Evolutionary conservation across 2,329 filamentous ascomycete species (phyloP).

Genomic region (Penicillium sp.): DNA sequence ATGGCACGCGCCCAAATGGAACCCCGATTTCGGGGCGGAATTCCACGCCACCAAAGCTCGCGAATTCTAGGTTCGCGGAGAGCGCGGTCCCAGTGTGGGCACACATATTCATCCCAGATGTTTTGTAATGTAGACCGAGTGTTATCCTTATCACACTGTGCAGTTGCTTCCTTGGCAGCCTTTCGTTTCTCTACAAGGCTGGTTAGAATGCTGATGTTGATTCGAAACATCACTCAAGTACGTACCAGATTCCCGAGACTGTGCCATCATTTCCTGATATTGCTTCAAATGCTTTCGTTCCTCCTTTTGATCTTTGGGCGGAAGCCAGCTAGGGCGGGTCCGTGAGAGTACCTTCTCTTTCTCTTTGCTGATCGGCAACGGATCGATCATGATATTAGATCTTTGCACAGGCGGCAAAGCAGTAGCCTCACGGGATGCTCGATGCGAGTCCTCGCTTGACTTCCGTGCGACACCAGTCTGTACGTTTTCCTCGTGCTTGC

Average conservation of each 20-base stretch:
- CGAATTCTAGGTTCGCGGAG: slow-evolving; percentile 58
- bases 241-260: slow-evolving; percentile 59
- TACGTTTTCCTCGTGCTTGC: slow-evolving; percentile 48
- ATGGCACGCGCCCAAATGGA: slow-evolving; percentile 62
- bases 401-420: slow-evolving; percentile 63
- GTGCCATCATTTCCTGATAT: slow-evolving; percentile 67
- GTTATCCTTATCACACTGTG: slow-evolving; percentile 53
- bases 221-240: not conserved
- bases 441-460: slow-evolving; percentile 42
- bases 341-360: slow-evolving; percentile 66
- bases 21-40: slow-evolving; percentile 58
- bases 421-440: slow-evolving; percentile 40
- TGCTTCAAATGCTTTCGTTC: slow-evolving; percentile 83
- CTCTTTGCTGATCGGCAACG: slow-evolving; percentile 66
- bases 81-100: slow-evolving; percentile 60
- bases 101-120: slow-evolving; percentile 64
- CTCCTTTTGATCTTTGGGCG: slow-evolving; percentile 77
- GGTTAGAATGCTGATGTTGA: not conserved
- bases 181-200: slow-evolving; percentile 50
- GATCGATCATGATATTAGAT: slow-evolving; percentile 66
- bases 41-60: slow-evolving; percentile 67
- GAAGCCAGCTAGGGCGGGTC: slow-evolving; percentile 69
- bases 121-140: slow-evolving; percentile 56
- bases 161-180: slow-evolving; percentile 50
- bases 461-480: slow-evolving; percentile 47